Conservation (phyloP, 345 rosid species). For the Erysimum cheiranthoides region DNA sequence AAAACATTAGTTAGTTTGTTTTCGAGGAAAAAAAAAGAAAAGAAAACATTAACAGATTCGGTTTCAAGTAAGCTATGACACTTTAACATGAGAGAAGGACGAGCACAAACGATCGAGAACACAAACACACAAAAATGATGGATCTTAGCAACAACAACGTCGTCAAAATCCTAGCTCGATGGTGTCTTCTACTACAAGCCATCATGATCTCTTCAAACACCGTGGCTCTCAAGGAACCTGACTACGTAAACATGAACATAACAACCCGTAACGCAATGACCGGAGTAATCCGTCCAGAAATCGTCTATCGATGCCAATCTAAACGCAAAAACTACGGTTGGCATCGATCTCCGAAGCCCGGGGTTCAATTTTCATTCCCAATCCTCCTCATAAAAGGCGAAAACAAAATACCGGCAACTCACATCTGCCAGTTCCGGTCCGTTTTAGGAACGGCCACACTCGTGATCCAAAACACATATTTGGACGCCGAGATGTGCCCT, state of each 20-base stretch:
- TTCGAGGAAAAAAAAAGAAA: background rate
- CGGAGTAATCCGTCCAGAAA: constrained; percentile 28
- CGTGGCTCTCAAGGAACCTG: constrained; percentile 31
- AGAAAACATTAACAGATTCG: constrained; percentile 19
- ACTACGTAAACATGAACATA: constrained; percentile 44
- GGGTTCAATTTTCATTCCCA: constrained; percentile 33
- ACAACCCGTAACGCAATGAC: constrained; percentile 46
- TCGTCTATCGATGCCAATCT: constrained; percentile 42
- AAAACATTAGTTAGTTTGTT: constrained; percentile 19
- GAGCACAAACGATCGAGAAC: constrained; percentile 7
- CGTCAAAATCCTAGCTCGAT: constrained; percentile 22
- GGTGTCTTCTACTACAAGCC: constrained; percentile 40
- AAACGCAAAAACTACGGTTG: constrained; percentile 46
- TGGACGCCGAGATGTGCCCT: constrained; percentile 44
- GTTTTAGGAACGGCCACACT: constrained; percentile 42
- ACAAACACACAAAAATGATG: constrained; percentile 4
- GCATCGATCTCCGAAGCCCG: constrained; percentile 42
- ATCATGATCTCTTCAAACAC: constrained; percentile 31
- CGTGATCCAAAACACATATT: constrained; percentile 41
- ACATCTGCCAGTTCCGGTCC: constrained; percentile 40
- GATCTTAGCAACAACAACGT: constrained; percentile 15
- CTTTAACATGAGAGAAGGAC: background rate
- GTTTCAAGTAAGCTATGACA: constrained; percentile 25
- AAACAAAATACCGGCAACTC: constrained; percentile 39
- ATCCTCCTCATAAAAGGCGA: constrained; percentile 42